Conservation (phyloP, 2,329 filamentous ascomycete genomes). For the Aspergillus luchuensis region DNA sequence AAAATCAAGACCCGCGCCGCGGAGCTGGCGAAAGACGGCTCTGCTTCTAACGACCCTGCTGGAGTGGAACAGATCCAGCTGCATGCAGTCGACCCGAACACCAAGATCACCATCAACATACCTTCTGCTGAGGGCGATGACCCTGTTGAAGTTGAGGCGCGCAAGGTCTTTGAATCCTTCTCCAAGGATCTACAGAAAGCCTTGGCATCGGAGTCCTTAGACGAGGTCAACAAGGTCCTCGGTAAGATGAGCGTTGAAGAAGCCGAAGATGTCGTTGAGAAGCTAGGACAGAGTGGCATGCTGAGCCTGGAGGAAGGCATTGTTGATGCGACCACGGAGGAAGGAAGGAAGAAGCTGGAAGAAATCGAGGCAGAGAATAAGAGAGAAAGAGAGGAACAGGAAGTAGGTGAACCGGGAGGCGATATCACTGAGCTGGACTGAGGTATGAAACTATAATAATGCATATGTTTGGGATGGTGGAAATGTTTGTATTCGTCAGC, state of each 20-base stretch:
- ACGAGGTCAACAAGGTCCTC: slow-evolving; percentile 83
- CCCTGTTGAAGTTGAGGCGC: slow-evolving; percentile 60
- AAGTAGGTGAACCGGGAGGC: slow-evolving; percentile 54
- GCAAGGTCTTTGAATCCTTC: slow-evolving; percentile 82
- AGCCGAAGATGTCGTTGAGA: slow-evolving; percentile 79
- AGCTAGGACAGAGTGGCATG: slow-evolving; percentile 81
- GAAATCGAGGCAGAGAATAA: slow-evolving; percentile 66
- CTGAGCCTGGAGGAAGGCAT: slow-evolving; percentile 89
- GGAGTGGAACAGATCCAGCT: slow-evolving; percentile 96
- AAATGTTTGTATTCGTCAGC: background rate
- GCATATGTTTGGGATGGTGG: background rate
- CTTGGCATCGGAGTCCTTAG: slow-evolving; percentile 82
- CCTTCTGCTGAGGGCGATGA: slow-evolving; percentile 70
- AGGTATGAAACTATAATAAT: slow-evolving; percentile 10
- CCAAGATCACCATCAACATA: slow-evolving; percentile 84
- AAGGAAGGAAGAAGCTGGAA: slow-evolving; percentile 75
- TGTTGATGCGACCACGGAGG: slow-evolving; percentile 90
- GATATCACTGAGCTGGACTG: slow-evolving; percentile 46
- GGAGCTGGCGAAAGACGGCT: slow-evolving; percentile 67
- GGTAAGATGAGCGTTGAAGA: slow-evolving; percentile 87
- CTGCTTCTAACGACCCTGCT: slow-evolving; percentile 54
- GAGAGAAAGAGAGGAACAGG: slow-evolving; percentile 41
- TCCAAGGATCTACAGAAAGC: slow-evolving; percentile 77
- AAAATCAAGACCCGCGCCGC: slow-evolving; percentile 75
- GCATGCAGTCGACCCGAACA: slow-evolving; percentile 91